Evolutionary conservation across 2,329 filamentous ascomycete species (phyloP), one percentile per base, ranked within the genome.

Genomic region (Colletotrichum ledebouriae): DNA sequence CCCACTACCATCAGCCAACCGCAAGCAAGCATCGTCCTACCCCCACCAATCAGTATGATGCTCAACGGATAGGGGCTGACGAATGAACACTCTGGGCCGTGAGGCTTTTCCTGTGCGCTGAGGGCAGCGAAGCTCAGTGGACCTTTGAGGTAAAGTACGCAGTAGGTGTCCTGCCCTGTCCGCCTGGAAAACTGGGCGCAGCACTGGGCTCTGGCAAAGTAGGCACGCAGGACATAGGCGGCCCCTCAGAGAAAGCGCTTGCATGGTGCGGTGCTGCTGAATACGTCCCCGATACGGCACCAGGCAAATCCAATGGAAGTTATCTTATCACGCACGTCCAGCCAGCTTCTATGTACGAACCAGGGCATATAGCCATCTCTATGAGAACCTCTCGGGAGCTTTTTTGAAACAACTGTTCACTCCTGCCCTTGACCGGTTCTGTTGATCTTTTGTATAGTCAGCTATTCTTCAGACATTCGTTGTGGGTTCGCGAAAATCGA

Each of bases 131-230:
- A 59, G 33, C 57, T 37, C 17, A 29, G 47, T 61, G 59, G 37
- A 52, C 20, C n/a, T 29, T 10, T n/a, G 56, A 25, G 25, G 37
- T 22, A 22, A 22, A 22, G 22, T 25, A 25, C 25, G 25, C 25
- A 25, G 25, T 5, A 25, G 25, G 22, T 22, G 22, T 4, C 22
- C 22, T 42, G 34, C 61, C 47, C 55, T 64, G 65, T 58, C 55
- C 53, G 41, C 46, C 60, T 59, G 55, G 58, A 56, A 65, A 63
- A 59, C 47, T 9, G 65, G 65, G 65, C 65, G 60, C 61, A 68
- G 65, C 61, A 65, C 25, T 25, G 25, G 25, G 4, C 25, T 25
- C 25, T 4, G 25, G 22, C 22, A 22, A 22, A 22, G 22, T 4
- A 22, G 22, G 22, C 22, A 22, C 22, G 22, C 22, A 22, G 22